Percentiles rank a stretch among this genome's conserved stretches.
These are phyloP conservation scores for Peribolospora baueri DNA, from an alignment of 768 basidiomycete species.

Conservation along the genomic window DNA sequence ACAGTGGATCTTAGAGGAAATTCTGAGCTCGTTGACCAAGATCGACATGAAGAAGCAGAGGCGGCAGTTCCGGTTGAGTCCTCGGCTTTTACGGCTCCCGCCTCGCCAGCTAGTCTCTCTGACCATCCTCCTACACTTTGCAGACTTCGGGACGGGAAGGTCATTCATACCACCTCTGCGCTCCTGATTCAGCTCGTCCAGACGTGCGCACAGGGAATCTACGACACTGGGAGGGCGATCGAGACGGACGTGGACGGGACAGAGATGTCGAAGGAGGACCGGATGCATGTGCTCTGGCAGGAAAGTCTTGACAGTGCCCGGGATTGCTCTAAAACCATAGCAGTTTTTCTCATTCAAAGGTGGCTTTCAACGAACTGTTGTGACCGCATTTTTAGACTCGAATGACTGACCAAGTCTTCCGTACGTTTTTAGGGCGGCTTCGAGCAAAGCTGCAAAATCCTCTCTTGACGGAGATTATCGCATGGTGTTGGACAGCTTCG, in stretches of 20 bases:
- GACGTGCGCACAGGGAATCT: constrained; percentile 55
- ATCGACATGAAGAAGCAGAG: constrained; percentile 71
- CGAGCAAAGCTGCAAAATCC: constrained; percentile 63
- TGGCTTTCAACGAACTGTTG: too few species aligned
- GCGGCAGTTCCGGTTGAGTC: constrained; percentile 55
- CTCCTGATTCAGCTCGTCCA: constrained; percentile 87
- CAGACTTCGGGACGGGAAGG: constrained; percentile 67
- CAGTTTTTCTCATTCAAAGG: too few species aligned
- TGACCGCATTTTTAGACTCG: too few species aligned
- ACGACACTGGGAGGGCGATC: neutral
- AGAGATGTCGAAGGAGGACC: neutral
- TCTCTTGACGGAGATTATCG: constrained; percentile 87
- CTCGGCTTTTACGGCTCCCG: neutral
- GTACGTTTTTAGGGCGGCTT: too few species aligned
- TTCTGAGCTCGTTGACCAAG: constrained; percentile 67
- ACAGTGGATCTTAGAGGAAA: constrained; percentile 95
- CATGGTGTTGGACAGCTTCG: constrained; percentile 68
- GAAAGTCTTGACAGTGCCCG: too few species aligned
- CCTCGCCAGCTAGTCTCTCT: neutral
- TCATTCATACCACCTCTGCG: constrained; percentile 82
- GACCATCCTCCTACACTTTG: neutral
- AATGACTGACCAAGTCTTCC: too few species aligned
- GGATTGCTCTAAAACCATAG: too few species aligned
- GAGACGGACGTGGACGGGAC: constrained; percentile 1
- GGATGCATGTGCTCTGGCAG: neutral